Evolutionary conservation across 441 rosid species (phyloP).

Genomic region (Eutrema salsugineum): DNA sequence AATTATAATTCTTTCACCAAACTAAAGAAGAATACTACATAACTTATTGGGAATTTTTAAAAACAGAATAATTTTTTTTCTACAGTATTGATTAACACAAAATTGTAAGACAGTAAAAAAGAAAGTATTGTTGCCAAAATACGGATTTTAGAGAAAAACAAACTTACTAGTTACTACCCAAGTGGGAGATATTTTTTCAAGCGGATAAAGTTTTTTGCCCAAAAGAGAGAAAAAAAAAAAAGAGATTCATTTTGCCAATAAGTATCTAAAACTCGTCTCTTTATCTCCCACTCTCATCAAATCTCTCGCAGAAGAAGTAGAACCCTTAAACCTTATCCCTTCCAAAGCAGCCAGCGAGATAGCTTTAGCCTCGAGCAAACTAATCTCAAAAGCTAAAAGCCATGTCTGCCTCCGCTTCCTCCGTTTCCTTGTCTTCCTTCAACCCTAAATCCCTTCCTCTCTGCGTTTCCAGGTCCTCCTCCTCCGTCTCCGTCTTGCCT

Average conservation of each 20-base stretch:
- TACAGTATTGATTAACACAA: too few relatives aligned
- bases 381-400: constrained; percentile 9
- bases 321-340: constrained; percentile 37
- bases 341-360: background rate
- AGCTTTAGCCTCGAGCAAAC: constrained; percentile 1
- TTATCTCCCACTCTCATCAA: constrained; percentile 15
- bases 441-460: constrained; percentile 46
- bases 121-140: background rate
- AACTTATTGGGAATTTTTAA: too few relatives aligned
- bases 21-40: too few relatives aligned
- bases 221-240: background rate
- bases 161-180: too few relatives aligned
- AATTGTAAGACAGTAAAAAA: too few relatives aligned
- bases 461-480: constrained; percentile 34
- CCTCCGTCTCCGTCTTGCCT: constrained; percentile 36
- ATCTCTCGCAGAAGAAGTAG: constrained; percentile 4
- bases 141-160: background rate
- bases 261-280: constrained; percentile 14
- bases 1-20: too few relatives aligned
- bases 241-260: background rate
- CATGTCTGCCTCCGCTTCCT: constrained; percentile 72
- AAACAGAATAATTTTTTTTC: too few relatives aligned
- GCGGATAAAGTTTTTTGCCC: background rate
- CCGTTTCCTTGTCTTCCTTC: constrained; percentile 53
- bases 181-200: constrained; percentile 17